phyloP scores from a whole-genome alignment of 257 asterid species.

The Echium plantagineum region DNA sequence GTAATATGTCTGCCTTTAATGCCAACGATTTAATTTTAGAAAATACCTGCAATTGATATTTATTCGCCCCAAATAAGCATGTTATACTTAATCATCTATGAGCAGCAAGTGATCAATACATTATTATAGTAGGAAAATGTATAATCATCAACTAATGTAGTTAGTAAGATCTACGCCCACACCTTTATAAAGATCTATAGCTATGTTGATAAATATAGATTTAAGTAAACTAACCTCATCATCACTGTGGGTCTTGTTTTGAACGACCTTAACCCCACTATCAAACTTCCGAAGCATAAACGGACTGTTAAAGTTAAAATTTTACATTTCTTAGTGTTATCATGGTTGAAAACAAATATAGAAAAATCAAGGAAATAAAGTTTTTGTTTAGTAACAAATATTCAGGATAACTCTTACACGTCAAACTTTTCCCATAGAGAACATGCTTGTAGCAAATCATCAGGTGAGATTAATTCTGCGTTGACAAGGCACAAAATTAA shows the following conservation, averaged over 20 bases:
- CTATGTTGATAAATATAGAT: too few relatives aligned
- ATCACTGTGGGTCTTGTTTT: conserved; percentile 77
- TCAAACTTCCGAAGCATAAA: conserved; percentile 93
- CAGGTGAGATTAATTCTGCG: conserved; percentile 86
- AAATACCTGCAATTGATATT: conserved; percentile 39
- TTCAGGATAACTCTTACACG: conserved; percentile 42
- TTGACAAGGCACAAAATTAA: not conserved
- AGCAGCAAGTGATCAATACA: not conserved
- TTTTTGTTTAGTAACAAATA: not conserved
- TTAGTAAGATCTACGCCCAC: too few relatives aligned
- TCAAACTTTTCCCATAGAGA: conserved; percentile 93
- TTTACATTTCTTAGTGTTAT: conserved; percentile 5
- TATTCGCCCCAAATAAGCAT: not conserved
- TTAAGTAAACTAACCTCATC: conserved; percentile 50
- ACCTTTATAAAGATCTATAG: too few relatives aligned
- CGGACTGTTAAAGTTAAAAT: conserved; percentile 35
- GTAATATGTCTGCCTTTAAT: conserved; percentile 54
- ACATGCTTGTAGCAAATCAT: conserved; percentile 91
- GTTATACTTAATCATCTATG: not conserved
- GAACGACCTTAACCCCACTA: conserved; percentile 95
- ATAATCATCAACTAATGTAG: not conserved
- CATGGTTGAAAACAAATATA: not conserved
- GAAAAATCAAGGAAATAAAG: conserved; percentile 9
- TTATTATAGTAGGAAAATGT: not conserved
- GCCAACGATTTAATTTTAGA: conserved; percentile 60